Conservation (phyloP, 1,139 yeast genomes). For the Geotrichum carabidarum region DNA sequence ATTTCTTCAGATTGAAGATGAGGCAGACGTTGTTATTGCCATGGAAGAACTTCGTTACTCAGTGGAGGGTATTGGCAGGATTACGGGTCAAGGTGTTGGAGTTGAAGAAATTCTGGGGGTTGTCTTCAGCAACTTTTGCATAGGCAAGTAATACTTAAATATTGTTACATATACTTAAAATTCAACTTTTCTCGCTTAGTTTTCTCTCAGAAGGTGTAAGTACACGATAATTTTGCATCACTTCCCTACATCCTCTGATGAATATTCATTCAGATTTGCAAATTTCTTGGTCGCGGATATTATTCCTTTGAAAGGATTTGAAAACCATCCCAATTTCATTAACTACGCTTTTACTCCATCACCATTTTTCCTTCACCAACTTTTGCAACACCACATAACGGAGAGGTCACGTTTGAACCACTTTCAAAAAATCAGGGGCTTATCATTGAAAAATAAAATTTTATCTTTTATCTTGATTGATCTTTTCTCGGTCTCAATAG, state of each 20-base stretch:
- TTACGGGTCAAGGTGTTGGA: conserved; percentile 85
- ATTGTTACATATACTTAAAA: not conserved
- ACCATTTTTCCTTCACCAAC: no score
- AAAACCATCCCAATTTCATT: no score
- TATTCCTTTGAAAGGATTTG: no score
- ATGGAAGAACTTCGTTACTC: conserved; percentile 71
- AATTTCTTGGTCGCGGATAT: not conserved
- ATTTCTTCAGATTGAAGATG: conserved; percentile 47
- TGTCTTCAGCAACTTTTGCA: conserved; percentile 86
- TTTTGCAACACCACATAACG: no score
- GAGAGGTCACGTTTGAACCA: no score
- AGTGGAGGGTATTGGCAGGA: conserved; percentile 82
- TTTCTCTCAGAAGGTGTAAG: no score
- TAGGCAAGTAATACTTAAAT: conserved; percentile 60
- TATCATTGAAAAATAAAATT: no score
- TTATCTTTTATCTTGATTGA: no score
- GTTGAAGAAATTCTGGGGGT: conserved; percentile 88
- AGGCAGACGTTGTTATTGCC: conserved; percentile 74
- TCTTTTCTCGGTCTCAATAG: no score
- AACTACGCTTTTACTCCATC: no score
- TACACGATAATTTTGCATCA: no score
- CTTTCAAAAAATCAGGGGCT: no score
- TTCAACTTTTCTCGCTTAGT: not conserved
- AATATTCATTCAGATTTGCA: not conserved
- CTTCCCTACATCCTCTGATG: not conserved